Evolutionary conservation across 768 basidiomycete genomes (phyloP).

Genomic region (Zangia roseola): DNA sequence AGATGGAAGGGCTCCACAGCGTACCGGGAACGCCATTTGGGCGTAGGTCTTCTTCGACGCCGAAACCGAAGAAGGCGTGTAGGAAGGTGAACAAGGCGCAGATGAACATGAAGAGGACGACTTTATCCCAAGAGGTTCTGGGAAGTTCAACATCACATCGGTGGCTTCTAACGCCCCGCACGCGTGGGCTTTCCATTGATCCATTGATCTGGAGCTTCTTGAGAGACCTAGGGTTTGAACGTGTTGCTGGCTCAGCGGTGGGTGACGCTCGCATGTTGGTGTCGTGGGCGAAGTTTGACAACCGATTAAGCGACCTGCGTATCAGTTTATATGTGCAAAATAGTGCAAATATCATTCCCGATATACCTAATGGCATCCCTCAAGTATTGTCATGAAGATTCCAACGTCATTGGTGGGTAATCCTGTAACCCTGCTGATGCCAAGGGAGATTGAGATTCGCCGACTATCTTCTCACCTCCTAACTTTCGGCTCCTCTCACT

Average conservation of each 20-base stretch:
- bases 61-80: constrained; percentile 26
- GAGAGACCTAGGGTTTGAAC: background rate
- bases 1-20: background rate
- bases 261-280: constrained; percentile 13
- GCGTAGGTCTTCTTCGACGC: background rate
- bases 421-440: no score
- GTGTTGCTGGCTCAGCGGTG: background rate
- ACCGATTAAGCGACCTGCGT: no score
- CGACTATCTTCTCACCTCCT: no score
- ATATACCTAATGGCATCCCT: no score
- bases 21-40: background rate
- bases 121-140: constrained; percentile 19
- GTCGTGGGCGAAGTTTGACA: background rate
- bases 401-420: no score
- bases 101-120: constrained; percentile 23
- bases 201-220: background rate
- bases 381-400: no score
- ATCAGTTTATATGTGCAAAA: background rate
- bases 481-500: no score
- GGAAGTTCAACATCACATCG: constrained; percentile 3
- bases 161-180: background rate
- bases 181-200: background rate
- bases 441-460: no score
- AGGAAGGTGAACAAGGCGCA: constrained; percentile 26
- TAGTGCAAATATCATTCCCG: background rate